phyloP scores from a whole-genome alignment of 2,329 filamentous ascomycete species.

The Ilyonectria robusta region DNA sequence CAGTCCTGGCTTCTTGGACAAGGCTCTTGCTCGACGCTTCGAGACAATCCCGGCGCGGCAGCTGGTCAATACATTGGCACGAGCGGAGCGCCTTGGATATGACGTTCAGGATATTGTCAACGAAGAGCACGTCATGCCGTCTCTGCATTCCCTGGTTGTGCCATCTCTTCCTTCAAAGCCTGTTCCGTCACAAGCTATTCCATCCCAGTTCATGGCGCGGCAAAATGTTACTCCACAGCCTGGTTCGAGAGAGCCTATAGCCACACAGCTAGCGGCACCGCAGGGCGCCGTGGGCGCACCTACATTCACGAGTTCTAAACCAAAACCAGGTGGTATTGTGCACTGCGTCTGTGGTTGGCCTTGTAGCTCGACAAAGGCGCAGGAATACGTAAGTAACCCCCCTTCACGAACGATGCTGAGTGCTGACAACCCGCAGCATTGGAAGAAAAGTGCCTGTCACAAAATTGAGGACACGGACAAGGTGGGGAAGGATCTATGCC shows the following conservation, averaged over 20 bases:
- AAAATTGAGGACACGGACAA: constrained; percentile 29
- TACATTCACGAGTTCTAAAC: too few relatives aligned
- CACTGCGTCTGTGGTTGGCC: constrained; percentile 54
- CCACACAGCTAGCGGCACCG: not conserved
- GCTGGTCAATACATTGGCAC: constrained; percentile 70
- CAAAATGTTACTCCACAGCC: not conserved
- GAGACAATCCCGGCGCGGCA: constrained; percentile 67
- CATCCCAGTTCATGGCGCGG: constrained; percentile 7
- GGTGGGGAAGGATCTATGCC: constrained; percentile 56
- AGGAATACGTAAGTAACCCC: constrained; percentile 49
- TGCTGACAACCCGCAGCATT: constrained; percentile 47
- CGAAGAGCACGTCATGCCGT: constrained; percentile 59
- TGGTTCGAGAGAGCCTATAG: not conserved
- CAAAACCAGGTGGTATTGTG: constrained; percentile 32
- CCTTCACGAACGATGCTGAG: not conserved
- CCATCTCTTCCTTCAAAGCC: constrained; percentile 23
- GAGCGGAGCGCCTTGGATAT: constrained; percentile 71
- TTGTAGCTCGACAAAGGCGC: constrained; percentile 51
- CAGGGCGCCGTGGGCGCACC: not conserved
- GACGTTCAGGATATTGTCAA: constrained; percentile 65
- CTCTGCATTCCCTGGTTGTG: constrained; percentile 36
- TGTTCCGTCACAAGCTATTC: constrained; percentile 17
- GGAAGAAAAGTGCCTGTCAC: constrained; percentile 46
- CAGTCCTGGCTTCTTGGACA: constrained; percentile 66
- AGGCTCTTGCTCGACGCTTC: constrained; percentile 65